Percentiles rank a stretch among this genome's conserved stretches.
Evolutionary conservation across 2,329 filamentous ascomycete species (phyloP).

Genomic region (Niveomyces coronatus): DNA sequence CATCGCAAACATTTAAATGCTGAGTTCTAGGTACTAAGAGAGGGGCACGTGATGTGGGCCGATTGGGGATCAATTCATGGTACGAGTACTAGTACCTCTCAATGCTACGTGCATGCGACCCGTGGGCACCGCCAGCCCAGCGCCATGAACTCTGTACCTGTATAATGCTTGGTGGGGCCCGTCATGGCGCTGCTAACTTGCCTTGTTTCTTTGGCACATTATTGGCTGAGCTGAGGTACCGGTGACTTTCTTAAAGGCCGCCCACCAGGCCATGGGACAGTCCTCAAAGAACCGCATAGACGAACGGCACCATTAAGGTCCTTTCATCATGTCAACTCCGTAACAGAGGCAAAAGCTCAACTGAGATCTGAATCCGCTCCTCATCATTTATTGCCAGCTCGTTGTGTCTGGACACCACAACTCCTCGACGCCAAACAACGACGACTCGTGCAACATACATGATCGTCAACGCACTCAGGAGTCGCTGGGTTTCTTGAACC

Average conservation of each 20-base stretch:
- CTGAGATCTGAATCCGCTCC: no score
- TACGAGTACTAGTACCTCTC: no score
- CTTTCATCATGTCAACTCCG: no score
- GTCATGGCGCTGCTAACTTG: conserved; percentile 2
- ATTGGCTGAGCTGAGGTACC: conserved; percentile 5
- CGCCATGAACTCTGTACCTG: neutral
- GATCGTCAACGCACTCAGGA: conserved; percentile 6
- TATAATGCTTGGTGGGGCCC: conserved; percentile 6
- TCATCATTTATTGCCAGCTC: no score
- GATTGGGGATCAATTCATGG: no score
- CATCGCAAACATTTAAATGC: no score
- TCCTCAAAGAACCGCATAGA: conserved; percentile 6
- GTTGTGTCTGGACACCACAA: neutral
- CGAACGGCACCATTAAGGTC: conserved; percentile 7
- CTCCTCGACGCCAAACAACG: neutral
- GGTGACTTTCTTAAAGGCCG: conserved; percentile 7
- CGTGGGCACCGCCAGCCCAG: neutral
- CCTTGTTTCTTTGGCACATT: conserved; percentile 5
- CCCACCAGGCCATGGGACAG: conserved; percentile 5
- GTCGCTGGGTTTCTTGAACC: conserved; percentile 8
- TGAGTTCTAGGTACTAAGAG: no score
- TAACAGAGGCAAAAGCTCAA: no score
- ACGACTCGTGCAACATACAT: conserved; percentile 5
- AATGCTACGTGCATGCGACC: no score
- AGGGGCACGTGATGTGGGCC: no score